Evolutionary conservation across 2,329 filamentous ascomycete species (phyloP).

Genomic region (Aspergillus costaricaensis): DNA sequence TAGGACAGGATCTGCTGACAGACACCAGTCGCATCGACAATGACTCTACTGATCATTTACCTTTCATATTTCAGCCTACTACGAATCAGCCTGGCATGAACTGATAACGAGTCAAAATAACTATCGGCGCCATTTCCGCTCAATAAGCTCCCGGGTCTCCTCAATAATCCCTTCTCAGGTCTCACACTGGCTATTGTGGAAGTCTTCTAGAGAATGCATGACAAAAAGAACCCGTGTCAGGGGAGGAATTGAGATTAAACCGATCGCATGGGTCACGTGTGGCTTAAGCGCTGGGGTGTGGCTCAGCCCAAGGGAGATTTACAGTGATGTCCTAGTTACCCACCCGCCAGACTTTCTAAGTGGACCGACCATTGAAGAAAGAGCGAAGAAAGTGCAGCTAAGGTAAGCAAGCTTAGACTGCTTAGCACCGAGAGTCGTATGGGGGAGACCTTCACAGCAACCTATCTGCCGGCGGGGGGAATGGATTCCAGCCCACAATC

Average conservation of each 20-base stretch:
- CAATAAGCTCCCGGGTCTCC: not conserved
- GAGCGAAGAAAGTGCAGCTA: not conserved
- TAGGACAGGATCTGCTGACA: not conserved
- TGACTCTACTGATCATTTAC: too few relatives aligned
- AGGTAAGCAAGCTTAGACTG: not conserved
- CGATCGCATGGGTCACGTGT: not conserved
- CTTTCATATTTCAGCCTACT: not conserved
- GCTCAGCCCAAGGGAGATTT: slow-evolving; percentile 1
- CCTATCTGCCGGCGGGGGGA: not conserved
- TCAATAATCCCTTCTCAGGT: not conserved
- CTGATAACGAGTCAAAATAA: not conserved
- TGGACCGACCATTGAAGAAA: not conserved
- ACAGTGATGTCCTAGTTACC: not conserved
- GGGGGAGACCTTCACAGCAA: not conserved
- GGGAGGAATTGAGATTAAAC: not conserved
- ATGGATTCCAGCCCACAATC: not conserved
- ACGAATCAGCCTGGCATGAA: not conserved
- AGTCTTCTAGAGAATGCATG: not conserved
- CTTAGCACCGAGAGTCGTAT: not conserved
- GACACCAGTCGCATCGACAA: not conserved
- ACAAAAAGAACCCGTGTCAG: not conserved
- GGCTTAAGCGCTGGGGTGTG: not conserved
- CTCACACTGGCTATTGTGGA: not conserved
- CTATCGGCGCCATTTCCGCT: not conserved
- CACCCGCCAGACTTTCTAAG: not conserved